Conservation (phyloP, 2,329 filamentous ascomycete species). For the Fusarium sacchari region DNA sequence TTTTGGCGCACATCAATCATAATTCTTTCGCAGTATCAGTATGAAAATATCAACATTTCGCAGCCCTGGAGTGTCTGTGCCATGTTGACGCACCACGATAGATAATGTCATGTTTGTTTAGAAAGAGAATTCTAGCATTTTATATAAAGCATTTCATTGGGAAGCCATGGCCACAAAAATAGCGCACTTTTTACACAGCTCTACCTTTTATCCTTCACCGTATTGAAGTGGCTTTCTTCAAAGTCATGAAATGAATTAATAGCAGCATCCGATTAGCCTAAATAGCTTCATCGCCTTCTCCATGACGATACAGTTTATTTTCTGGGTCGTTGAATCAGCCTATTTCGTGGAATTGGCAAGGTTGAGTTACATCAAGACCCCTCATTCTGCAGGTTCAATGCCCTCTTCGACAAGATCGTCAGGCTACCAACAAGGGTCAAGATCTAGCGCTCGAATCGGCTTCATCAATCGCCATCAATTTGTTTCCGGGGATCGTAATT, state of each 20-base stretch:
- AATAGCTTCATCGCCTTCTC: not conserved
- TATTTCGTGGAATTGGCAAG: not conserved
- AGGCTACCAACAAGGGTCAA: not conserved
- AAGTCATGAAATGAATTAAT: no score
- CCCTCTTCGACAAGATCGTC: constrained; percentile 4
- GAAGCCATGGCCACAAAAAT: not conserved
- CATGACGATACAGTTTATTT: not conserved
- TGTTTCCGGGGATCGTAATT: not conserved
- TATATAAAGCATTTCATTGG: no score
- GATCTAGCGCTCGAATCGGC: constrained; percentile 18
- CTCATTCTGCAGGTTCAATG: constrained; percentile 3
- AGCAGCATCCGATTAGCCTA: constrained; percentile 3
- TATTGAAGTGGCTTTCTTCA: not conserved
- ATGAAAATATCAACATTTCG: no score
- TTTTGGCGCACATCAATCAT: no score
- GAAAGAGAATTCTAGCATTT: no score
- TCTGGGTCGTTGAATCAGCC: not conserved
- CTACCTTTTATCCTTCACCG: fast-evolving
- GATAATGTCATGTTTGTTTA: no score
- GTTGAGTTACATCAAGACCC: not conserved
- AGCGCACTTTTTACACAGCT: fast-evolving
- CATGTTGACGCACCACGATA: no score
- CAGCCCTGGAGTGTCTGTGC: no score
- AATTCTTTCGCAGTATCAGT: no score
- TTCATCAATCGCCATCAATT: not conserved